These are phyloP conservation scores for Euphorbia corollata DNA, from an alignment of 441 rosid genomes.

Conservation along the genomic window DNA sequence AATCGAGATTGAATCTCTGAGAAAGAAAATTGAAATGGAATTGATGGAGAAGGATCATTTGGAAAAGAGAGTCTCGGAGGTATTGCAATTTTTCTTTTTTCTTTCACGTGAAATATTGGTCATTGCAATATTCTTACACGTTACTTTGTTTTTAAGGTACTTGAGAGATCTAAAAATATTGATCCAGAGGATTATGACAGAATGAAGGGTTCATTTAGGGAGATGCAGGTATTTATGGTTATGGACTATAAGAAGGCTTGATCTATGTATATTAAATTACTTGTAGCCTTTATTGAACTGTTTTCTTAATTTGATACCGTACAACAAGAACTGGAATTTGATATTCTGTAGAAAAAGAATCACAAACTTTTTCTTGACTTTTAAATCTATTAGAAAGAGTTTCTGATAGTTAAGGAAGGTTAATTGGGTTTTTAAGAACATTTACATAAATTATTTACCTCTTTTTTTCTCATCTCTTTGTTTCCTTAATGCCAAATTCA, in stretches of 20 bases:
- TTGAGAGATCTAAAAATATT: slow-evolving; percentile 57
- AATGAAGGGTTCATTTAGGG: slow-evolving; percentile 55
- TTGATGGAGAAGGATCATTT: slow-evolving; percentile 51
- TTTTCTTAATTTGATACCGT: no score
- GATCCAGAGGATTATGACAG: slow-evolving; percentile 72
- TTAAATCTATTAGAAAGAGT: no score
- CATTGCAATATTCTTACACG: slow-evolving; percentile 21
- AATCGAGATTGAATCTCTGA: slow-evolving; percentile 59
- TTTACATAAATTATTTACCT: not conserved
- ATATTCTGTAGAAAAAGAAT: no score
- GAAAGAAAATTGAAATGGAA: slow-evolving; percentile 66
- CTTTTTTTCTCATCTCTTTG: not conserved
- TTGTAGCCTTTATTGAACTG: not conserved
- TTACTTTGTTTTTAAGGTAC: slow-evolving; percentile 39
- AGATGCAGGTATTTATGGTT: slow-evolving; percentile 41
- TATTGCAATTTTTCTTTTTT: slow-evolving; percentile 24
- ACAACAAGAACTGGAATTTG: no score
- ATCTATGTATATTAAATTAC: not conserved
- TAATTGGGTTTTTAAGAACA: no score
- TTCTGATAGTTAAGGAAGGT: no score
- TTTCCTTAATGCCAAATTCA: not conserved
- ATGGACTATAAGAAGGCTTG: not conserved
- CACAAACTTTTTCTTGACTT: no score
- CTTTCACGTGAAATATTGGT: slow-evolving; percentile 14
- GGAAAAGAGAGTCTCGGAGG: slow-evolving; percentile 75